These are phyloP conservation scores for Rhodotorula babjevae DNA, from an alignment of 768 basidiomycete species.

Conservation along the genomic window DNA sequence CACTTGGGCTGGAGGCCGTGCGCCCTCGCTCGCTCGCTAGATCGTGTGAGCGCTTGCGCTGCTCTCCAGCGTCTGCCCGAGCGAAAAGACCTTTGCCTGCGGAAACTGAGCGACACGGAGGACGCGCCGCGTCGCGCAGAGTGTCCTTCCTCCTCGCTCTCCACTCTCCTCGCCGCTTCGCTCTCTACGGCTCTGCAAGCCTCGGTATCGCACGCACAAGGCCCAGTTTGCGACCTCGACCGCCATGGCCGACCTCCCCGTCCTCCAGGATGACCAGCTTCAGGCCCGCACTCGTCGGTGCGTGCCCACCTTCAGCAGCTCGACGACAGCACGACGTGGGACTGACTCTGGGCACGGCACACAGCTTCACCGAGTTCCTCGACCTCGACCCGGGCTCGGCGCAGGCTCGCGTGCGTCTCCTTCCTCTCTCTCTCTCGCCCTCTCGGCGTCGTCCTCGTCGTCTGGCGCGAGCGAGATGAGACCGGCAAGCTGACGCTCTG, in stretches of 20 bases:
- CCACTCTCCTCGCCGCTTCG: too few species aligned
- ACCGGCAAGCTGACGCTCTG: neutral
- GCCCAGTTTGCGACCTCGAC: too few species aligned
- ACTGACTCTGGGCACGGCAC: neutral
- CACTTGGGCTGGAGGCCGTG: too few species aligned
- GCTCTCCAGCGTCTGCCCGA: too few species aligned
- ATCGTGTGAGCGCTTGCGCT: too few species aligned
- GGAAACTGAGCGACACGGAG: too few species aligned
- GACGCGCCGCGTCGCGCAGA: neutral
- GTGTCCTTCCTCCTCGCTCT: neutral
- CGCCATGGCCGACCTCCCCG: slow-evolving; percentile 17
- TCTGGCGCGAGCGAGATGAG: too few species aligned
- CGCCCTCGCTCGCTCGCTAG: too few species aligned
- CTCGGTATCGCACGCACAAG: neutral
- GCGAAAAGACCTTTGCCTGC: too few species aligned
- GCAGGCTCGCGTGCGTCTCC: slow-evolving; percentile 15
- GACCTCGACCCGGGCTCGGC: slow-evolving; percentile 28
- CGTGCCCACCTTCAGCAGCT: neutral
- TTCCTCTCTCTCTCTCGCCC: neutral
- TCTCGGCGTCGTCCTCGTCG: too few species aligned
- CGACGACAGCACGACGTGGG: too few species aligned
- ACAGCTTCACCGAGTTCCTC: slow-evolving; percentile 37
- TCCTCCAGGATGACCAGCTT: slow-evolving; percentile 22
- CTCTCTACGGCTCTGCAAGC: neutral
- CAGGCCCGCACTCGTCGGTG: slow-evolving; percentile 11